Conservation (phyloP, 2,329 filamentous ascomycete species). For the Pseudophaeomoniella oleicola region DNA sequence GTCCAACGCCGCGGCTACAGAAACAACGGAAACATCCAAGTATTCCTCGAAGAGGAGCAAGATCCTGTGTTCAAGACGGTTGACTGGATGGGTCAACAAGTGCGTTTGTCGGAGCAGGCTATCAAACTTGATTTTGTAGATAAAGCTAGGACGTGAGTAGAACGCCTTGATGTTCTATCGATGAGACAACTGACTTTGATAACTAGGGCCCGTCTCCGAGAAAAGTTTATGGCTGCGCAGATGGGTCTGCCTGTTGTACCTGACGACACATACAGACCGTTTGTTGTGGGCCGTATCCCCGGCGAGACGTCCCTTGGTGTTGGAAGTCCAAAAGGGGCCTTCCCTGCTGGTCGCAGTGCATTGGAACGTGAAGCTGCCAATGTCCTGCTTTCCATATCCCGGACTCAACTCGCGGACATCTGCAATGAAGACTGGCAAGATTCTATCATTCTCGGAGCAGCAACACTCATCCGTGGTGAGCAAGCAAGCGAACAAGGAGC, state of each 20-base stretch:
- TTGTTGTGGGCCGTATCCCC: background rate
- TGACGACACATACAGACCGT: background rate
- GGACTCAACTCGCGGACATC: background rate
- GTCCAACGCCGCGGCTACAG: constrained; percentile 45
- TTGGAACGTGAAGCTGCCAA: constrained; percentile 1
- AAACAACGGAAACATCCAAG: constrained; percentile 59
- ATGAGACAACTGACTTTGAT: background rate
- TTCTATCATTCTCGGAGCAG: background rate
- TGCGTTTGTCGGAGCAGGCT: constrained; percentile 48
- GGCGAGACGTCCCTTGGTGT: background rate
- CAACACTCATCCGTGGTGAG: background rate
- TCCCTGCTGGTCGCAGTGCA: background rate
- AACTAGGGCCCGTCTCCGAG: background rate
- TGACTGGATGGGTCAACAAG: constrained; percentile 48
- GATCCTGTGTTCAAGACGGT: constrained; percentile 44
- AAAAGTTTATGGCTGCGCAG: background rate
- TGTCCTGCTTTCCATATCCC: background rate
- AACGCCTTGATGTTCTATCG: background rate
- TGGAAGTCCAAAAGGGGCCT: background rate
- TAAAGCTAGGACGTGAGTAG: constrained; percentile 23
- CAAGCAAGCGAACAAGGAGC: background rate
- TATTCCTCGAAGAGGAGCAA: constrained; percentile 45
- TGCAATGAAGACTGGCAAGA: background rate
- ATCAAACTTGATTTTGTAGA: constrained; percentile 60
- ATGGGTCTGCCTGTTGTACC: background rate